phyloP scores from a whole-genome alignment of 2,329 filamentous ascomycete species.

The Fonsecaea pugnacius region DNA sequence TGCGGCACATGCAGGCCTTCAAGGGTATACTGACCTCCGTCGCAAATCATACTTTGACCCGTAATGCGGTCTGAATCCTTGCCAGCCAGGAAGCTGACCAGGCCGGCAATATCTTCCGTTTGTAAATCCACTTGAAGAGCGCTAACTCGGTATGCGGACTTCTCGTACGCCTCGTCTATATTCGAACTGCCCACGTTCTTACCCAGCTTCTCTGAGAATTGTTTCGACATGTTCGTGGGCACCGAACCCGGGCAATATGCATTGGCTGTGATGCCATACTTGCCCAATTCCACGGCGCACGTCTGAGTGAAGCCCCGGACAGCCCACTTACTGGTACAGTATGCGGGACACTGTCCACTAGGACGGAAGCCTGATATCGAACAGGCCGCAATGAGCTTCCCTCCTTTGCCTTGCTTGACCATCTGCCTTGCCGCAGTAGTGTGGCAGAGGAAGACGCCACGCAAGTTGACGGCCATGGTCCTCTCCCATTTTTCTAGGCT shows the following conservation, averaged over 20 bases:
- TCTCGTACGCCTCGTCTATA: too few species aligned
- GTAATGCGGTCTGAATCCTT: conserved; percentile 50
- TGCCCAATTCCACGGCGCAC: conserved; percentile 67
- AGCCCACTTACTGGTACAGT: conserved; percentile 68
- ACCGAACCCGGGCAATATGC: conserved; percentile 70
- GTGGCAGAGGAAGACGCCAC: conserved; percentile 68
- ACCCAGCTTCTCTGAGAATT: conserved; percentile 65
- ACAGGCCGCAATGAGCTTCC: conserved; percentile 59
- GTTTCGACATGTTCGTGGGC: conserved; percentile 69
- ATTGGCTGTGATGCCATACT: conserved; percentile 69
- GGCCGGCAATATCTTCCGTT: conserved; percentile 13
- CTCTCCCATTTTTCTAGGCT: conserved; percentile 60
- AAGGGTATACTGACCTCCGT: conserved; percentile 36
- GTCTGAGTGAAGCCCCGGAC: conserved; percentile 68
- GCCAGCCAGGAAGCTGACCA: conserved; percentile 19
- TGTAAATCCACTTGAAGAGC: not conserved
- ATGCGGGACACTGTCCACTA: conserved; percentile 60
- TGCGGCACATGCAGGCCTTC: too few species aligned
- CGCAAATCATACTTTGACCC: conserved; percentile 66
- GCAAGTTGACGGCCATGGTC: conserved; percentile 68
- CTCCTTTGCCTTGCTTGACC: conserved; percentile 60
- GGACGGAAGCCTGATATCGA: conserved; percentile 62
- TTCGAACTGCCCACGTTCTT: conserved; percentile 54
- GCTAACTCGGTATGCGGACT: too few species aligned
- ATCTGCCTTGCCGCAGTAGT: conserved; percentile 66